Percentiles rank a stretch among this genome's conserved stretches.
These are phyloP conservation scores for Chaetomiaceae sp. DNA, from an alignment of 2,329 filamentous ascomycete species.

Conservation along the genomic window DNA sequence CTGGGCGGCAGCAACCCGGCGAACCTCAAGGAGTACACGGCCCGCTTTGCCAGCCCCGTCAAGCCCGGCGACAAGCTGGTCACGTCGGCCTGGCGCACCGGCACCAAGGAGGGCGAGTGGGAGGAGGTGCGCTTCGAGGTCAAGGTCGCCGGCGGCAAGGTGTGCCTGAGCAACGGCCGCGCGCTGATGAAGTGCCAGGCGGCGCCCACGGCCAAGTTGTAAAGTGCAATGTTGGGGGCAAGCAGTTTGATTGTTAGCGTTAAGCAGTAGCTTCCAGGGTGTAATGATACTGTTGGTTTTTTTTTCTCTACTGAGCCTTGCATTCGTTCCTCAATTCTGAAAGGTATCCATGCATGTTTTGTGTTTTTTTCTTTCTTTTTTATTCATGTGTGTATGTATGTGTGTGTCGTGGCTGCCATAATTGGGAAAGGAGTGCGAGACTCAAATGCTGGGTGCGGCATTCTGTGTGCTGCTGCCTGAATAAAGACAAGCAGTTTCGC, in stretches of 20 bases:
- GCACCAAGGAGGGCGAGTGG: constrained; percentile 61
- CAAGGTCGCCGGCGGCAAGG: constrained; percentile 73
- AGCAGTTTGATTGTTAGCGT: no score
- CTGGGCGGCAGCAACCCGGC: constrained; percentile 72
- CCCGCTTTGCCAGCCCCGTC: constrained; percentile 80
- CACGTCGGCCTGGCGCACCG: constrained; percentile 76
- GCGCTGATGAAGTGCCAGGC: constrained; percentile 66
- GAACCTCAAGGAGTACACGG: constrained; percentile 85
- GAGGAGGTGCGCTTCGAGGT: constrained; percentile 82
- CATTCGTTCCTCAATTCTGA: no score
- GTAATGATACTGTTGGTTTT: background rate
- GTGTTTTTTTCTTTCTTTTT: background rate
- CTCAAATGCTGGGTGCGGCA: no score
- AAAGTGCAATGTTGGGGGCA: constrained; percentile 28
- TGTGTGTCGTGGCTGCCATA: background rate
- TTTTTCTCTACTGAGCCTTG: no score
- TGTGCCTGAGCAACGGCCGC: constrained; percentile 81
- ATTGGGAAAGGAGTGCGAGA: no score
- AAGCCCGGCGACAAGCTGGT: constrained; percentile 77
- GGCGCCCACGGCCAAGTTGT: constrained; percentile 58
- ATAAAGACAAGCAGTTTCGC: no score
- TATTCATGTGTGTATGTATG: background rate
- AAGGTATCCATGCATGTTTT: no score
- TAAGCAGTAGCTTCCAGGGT: no score
- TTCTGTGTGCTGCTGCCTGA: background rate